Evolutionary conservation across 1,284 basidiomycete genomes (phyloP).

Genomic region (Irpex rosettiformis): DNA sequence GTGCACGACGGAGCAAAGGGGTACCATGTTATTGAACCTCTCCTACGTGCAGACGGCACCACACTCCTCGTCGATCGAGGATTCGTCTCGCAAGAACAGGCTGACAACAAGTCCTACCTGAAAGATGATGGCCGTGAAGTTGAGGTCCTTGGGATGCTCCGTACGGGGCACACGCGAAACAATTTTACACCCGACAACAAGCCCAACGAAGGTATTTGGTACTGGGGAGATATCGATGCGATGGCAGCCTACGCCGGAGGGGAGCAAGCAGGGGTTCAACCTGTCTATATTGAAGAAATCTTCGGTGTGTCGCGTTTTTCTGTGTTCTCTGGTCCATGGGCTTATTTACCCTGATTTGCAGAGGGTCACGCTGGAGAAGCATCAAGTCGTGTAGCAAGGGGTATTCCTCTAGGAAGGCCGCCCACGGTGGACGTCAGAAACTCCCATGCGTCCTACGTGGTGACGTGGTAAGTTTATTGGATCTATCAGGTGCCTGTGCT

Average conservation of each 20-base stretch:
- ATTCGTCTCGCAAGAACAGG: constrained; percentile 74
- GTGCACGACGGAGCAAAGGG: constrained; percentile 87
- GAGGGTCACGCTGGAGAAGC: constrained; percentile 81
- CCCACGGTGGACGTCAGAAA: constrained; percentile 90
- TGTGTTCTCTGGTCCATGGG: constrained; percentile 9
- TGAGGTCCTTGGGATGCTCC: constrained; percentile 73
- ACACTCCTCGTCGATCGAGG: constrained; percentile 92
- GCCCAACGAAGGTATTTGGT: constrained; percentile 83
- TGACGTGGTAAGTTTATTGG: constrained; percentile 73
- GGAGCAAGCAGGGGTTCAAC: constrained; percentile 65
- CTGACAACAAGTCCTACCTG: constrained; percentile 32
- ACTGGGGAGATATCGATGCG: constrained; percentile 82
- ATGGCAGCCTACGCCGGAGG: constrained; percentile 85
- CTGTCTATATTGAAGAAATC: constrained; percentile 84
- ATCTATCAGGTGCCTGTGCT: not conserved
- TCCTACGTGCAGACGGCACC: constrained; percentile 71
- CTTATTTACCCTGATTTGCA: constrained; percentile 30
- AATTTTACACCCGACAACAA: constrained; percentile 88
- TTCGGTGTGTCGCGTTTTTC: constrained; percentile 54
- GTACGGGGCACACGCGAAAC: constrained; percentile 67
- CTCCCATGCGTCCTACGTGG: constrained; percentile 92
- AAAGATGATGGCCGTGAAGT: constrained; percentile 52
- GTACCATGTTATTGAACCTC: constrained; percentile 83
- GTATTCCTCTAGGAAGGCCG: constrained; percentile 83
- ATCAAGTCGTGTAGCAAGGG: constrained; percentile 59